A percentile compares a stretch with the other conserved stretches of the same genome.
Conservation (phyloP, 2,329 filamentous ascomycete species). For the Coleophoma eucalyptorum region DNA sequence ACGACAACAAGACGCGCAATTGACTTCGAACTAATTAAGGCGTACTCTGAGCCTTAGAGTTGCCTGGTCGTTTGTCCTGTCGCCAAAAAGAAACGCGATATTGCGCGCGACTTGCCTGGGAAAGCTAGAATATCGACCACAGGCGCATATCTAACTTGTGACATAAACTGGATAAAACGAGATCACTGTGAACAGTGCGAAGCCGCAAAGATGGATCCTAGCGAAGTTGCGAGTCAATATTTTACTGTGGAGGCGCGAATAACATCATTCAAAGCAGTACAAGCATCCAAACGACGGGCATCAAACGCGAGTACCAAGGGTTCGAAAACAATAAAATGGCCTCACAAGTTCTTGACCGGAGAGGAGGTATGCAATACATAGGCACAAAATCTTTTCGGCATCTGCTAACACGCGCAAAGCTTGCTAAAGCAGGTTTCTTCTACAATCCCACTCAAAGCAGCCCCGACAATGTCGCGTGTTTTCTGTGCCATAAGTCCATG, state of each 20-base stretch:
- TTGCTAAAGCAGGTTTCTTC: slow-evolving; percentile 89
- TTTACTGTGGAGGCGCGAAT: slow-evolving; percentile 72
- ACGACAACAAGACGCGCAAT: too few species aligned
- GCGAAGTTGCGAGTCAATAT: slow-evolving; percentile 38
- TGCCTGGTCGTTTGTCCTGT: too few species aligned
- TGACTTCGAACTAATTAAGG: too few species aligned
- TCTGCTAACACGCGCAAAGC: slow-evolving; percentile 42
- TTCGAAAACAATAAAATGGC: slow-evolving; percentile 66
- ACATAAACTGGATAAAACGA: too few species aligned
- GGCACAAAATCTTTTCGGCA: background rate
- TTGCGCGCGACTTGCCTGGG: too few species aligned
- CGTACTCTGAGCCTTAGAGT: too few species aligned
- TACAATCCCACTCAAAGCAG: slow-evolving; percentile 72
- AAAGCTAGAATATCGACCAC: too few species aligned
- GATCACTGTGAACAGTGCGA: too few species aligned
- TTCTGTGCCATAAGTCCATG: slow-evolving; percentile 77
- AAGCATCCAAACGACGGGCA: slow-evolving; percentile 62
- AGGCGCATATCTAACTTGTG: too few species aligned
- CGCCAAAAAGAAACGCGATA: too few species aligned
- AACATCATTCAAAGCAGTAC: slow-evolving; percentile 69
- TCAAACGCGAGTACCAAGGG: slow-evolving; percentile 60
- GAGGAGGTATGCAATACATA: slow-evolving; percentile 48
- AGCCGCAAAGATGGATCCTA: slow-evolving; percentile 16
- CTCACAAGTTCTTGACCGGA: slow-evolving; percentile 65
- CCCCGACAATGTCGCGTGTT: slow-evolving; percentile 87